Evolutionary conservation across 768 basidiomycete genomes (phyloP).

Genomic region (Kwoniella botswanensis): DNA sequence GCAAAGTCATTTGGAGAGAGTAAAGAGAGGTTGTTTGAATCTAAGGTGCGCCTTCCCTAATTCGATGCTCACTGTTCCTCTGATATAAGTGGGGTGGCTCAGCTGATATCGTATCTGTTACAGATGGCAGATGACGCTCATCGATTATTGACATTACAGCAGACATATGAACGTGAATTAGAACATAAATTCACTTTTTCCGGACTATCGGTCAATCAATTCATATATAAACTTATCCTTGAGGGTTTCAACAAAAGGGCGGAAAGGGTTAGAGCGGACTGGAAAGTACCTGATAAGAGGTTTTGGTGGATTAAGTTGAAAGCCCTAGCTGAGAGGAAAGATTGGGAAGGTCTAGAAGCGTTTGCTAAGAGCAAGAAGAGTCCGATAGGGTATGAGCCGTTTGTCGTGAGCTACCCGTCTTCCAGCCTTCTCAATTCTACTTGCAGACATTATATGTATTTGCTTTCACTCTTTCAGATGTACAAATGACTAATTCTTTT

Average conservation of each 20-base stretch:
- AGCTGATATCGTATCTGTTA: background rate
- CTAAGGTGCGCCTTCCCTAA: conserved; percentile 67
- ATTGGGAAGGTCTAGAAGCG: conserved; percentile 83
- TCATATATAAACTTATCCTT: conserved; percentile 75
- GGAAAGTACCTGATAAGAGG: conserved; percentile 92
- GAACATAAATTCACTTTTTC: conserved; percentile 79
- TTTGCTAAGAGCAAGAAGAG: conserved; percentile 87
- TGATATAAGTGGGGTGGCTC: too few species aligned
- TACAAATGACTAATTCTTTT: background rate
- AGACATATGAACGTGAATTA: conserved; percentile 83
- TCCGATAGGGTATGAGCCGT: conserved; percentile 88
- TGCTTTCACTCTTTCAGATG: too few species aligned
- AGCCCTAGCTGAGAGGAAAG: conserved; percentile 74
- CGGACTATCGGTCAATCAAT: conserved; percentile 83
- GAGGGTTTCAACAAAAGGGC: conserved; percentile 84
- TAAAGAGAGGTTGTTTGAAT: conserved; percentile 87
- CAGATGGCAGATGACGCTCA: conserved; percentile 90
- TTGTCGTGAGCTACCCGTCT: conserved; percentile 49
- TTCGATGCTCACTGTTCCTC: too few species aligned
- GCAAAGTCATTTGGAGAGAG: conserved; percentile 95
- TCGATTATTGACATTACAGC: conserved; percentile 76
- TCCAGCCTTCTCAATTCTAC: background rate
- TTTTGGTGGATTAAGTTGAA: conserved; percentile 94
- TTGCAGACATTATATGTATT: too few species aligned
- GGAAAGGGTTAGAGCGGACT: conserved; percentile 85